Conservation (phyloP, 2,329 filamentous ascomycete genomes). For the Huntiella abstrusa region DNA sequence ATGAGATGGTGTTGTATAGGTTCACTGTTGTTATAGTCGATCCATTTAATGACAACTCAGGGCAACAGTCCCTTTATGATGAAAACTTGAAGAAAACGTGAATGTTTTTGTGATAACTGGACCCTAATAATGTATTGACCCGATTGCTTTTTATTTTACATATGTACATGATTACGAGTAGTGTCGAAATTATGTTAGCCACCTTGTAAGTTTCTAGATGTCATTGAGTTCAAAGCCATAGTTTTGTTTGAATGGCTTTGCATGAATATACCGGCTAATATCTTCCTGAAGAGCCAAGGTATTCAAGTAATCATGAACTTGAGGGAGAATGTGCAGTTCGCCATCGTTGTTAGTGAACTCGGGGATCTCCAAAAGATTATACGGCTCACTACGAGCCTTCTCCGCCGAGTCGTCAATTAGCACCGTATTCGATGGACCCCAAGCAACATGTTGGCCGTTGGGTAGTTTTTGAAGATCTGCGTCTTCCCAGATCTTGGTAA, state of each 20-base stretch:
- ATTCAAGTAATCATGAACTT: slow-evolving; percentile 45
- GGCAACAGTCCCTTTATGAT: slow-evolving; percentile 6
- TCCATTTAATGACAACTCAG: slow-evolving; percentile 1
- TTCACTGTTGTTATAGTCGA: slow-evolving; percentile 3
- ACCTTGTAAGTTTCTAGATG: neutral
- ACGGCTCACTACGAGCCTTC: slow-evolving; percentile 68
- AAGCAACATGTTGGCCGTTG: slow-evolving; percentile 24
- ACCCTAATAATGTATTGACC: too few species aligned
- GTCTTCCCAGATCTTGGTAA: slow-evolving; percentile 52
- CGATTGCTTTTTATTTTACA: neutral
- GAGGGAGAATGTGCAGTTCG: slow-evolving; percentile 27
- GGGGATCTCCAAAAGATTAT: slow-evolving; percentile 63
- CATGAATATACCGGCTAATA: slow-evolving; percentile 41
- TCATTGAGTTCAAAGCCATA: slow-evolving; percentile 7
- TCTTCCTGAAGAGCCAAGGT: slow-evolving; percentile 33
- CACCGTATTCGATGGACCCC: slow-evolving; percentile 74
- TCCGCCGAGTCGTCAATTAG: slow-evolving; percentile 69
- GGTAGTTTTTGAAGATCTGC: slow-evolving; percentile 26
- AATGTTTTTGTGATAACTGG: too few species aligned
- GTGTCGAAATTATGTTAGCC: neutral
- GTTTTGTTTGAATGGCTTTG: slow-evolving; percentile 28
- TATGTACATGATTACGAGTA: neutral
- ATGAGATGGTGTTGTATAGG: neutral
- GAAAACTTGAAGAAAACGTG: neutral
- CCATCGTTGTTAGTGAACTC: slow-evolving; percentile 44